Evolutionary conservation across 2,329 filamentous ascomycete species (phyloP).

Genomic region (Xylariaceae sp.): DNA sequence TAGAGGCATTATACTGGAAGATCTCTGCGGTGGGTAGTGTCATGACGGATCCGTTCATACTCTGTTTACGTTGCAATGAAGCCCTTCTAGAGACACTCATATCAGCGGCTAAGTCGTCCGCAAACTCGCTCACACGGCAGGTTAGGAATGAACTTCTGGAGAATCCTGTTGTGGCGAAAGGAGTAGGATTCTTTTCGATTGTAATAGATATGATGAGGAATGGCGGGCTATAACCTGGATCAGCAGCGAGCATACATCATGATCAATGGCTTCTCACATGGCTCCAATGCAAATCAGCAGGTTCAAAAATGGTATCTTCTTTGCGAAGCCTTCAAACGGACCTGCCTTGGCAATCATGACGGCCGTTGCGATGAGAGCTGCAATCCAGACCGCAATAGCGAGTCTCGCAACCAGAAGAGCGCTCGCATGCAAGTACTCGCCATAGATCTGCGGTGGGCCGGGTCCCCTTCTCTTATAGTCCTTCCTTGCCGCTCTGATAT

Average conservation of each 20-base stretch:
- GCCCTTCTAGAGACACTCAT: conserved; percentile 32
- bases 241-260: background rate
- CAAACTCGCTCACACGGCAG: conserved; percentile 28
- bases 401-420: conserved; percentile 37
- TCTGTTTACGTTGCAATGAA: conserved; percentile 30
- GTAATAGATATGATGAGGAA: conserved; percentile 36
- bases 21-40: conserved; percentile 31
- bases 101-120: conserved; percentile 30
- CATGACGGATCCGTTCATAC: conserved; percentile 26
- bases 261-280: conserved; percentile 31
- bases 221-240: conserved; percentile 26
- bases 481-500: conserved; percentile 34
- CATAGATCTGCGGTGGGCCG: conserved; percentile 34
- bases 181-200: conserved; percentile 34
- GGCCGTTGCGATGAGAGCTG: conserved; percentile 34
- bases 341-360: conserved; percentile 31
- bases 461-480: conserved; percentile 25
- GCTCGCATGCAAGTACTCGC: conserved; percentile 35
- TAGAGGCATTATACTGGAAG: conserved; percentile 18
- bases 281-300: conserved; percentile 36
- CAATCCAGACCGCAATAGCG: conserved; percentile 35
- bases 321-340: conserved; percentile 23
- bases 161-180: conserved; percentile 34
- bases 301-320: conserved; percentile 36
- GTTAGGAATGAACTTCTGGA: conserved; percentile 31